These are phyloP conservation scores for Nakazawaea ishiwadae DNA, from an alignment of 805 yeast genomes.

Conservation along the genomic window DNA sequence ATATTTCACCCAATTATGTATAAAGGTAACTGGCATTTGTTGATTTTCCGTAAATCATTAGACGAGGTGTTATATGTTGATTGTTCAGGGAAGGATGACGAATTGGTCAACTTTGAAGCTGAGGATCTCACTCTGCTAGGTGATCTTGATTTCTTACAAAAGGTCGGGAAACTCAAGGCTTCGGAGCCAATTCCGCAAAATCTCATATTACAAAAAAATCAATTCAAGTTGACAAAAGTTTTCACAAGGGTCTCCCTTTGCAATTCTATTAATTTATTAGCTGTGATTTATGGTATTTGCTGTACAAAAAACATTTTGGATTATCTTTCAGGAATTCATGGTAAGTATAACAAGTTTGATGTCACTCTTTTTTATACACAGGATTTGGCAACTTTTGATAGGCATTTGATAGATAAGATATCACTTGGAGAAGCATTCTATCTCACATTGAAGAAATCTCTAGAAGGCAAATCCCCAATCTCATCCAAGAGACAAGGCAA, in stretches of 20 bases:
- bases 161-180: neutral
- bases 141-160: slow-evolving; percentile 1
- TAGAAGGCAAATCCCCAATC: neutral
- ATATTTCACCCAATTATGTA: slow-evolving; percentile 6
- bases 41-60: neutral
- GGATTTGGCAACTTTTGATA: slow-evolving; percentile 6
- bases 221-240: neutral
- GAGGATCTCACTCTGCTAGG: neutral
- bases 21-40: slow-evolving; percentile 11
- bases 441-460: neutral
- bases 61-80: slow-evolving; percentile 1
- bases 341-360: slow-evolving; percentile 8
- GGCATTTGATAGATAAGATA: slow-evolving; percentile 8
- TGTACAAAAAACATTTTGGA: slow-evolving; percentile 9
- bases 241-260: slow-evolving; percentile 4
- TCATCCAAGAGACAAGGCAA: neutral
- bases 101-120: neutral
- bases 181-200: neutral
- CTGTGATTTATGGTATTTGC: slow-evolving; percentile 10
- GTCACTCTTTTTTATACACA: slow-evolving; percentile 5
- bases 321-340: neutral
- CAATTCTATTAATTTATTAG: slow-evolving; percentile 10
- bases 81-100: slow-evolving; percentile 2
- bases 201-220: neutral
- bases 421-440: slow-evolving; percentile 3